Evolutionary conservation across 257 asterid species (phyloP).

Genomic region (Nicotiana tabacum): DNA sequence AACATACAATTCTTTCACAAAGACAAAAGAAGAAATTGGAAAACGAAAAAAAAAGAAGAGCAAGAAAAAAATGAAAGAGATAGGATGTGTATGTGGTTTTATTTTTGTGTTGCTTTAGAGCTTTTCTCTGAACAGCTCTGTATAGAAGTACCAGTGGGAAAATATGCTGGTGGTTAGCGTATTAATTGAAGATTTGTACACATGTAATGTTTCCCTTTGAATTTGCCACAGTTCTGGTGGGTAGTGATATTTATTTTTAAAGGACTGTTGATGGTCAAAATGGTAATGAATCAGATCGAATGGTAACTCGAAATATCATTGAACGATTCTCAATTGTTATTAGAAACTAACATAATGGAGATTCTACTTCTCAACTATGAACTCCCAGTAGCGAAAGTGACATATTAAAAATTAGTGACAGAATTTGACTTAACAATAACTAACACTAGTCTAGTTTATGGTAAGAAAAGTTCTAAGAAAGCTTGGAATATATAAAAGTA

Average conservation of each 20-base stretch:
- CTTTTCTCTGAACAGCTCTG: background rate
- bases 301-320: background rate
- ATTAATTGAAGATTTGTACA: background rate
- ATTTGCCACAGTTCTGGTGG: background rate
- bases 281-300: background rate
- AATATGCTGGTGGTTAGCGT: background rate
- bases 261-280: slow-evolving; percentile 2
- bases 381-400: background rate
- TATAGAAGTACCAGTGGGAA: background rate
- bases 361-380: background rate
- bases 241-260: background rate
- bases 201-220: background rate
- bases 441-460: background rate
- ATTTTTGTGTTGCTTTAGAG: slow-evolving; percentile 1
- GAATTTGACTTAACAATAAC: background rate
- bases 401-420: background rate
- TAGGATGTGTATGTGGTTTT: background rate
- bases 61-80: background rate
- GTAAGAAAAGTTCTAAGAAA: background rate
- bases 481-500: background rate
- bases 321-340: background rate
- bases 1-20: background rate
- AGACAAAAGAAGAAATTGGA: background rate
- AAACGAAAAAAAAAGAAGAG: background rate
- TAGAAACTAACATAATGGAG: background rate